Percentiles rank a stretch among this genome's conserved stretches.
Conservation (phyloP, 2,329 filamentous ascomycete genomes). For the Colletotrichum agaves region DNA sequence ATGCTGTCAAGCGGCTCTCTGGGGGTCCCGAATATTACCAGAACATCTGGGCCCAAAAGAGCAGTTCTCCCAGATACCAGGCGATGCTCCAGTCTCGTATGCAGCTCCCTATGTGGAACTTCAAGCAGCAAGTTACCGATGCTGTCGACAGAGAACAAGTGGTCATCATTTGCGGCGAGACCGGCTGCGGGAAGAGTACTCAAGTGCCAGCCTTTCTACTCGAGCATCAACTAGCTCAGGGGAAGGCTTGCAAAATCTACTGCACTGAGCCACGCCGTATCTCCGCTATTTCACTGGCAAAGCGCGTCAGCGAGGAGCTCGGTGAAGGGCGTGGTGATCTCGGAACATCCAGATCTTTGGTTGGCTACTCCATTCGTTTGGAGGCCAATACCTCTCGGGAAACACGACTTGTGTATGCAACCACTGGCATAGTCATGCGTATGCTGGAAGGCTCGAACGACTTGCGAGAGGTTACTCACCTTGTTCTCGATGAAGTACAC, state of each 20-base stretch:
- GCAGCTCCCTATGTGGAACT: conserved; percentile 90
- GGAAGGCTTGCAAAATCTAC: conserved; percentile 88
- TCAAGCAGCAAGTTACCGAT: conserved; percentile 79
- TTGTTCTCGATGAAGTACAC: conserved; percentile 97
- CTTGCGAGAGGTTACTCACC: conserved; percentile 88
- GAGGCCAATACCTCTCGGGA: conserved; percentile 87
- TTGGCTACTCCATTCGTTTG: conserved; percentile 93
- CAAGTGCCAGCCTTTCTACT: conserved; percentile 95
- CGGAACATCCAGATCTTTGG: conserved; percentile 83
- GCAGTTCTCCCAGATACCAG: conserved; percentile 71
- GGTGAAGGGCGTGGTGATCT: conserved; percentile 86
- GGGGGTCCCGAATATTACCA: conserved; percentile 62
- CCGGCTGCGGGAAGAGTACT: conserved; percentile 96
- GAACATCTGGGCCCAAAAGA: conserved; percentile 70
- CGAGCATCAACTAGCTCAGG: conserved; percentile 85
- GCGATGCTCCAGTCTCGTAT: conserved; percentile 82
- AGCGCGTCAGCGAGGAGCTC: conserved; percentile 93
- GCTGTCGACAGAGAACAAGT: conserved; percentile 84
- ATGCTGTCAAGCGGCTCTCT: conserved; percentile 53
- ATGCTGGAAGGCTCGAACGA: conserved; percentile 94
- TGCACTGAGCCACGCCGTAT: conserved; percentile 96
- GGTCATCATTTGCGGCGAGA: conserved; percentile 95
- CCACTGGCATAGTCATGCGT: conserved; percentile 91
- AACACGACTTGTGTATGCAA: conserved; percentile 90
- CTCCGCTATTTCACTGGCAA: conserved; percentile 92